phyloP scores from a whole-genome alignment of 768 basidiomycete genomes.

The Xerocomellus dryophilus region DNA sequence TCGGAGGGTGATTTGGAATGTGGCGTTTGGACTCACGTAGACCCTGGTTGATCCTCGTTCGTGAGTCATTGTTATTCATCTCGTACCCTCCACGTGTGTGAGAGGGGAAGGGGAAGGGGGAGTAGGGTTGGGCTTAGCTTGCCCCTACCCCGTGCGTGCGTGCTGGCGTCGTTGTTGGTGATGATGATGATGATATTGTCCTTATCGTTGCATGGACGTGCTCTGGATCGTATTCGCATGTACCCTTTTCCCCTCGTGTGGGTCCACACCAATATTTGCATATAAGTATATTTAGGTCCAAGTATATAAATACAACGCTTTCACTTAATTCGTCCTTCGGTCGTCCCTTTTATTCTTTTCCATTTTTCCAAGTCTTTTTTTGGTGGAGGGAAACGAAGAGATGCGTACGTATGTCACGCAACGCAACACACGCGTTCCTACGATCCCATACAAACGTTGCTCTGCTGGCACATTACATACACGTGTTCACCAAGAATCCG shows the following conservation, averaged over 20 bases:
- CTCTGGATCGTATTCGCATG: slow-evolving; percentile 8
- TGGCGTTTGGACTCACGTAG: slow-evolving; percentile 11
- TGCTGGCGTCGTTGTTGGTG: slow-evolving; percentile 1
- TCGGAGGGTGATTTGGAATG: slow-evolving; percentile 11
- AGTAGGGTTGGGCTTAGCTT: not conserved
- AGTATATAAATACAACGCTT: slow-evolving; percentile 13
- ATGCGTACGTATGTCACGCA: not conserved
- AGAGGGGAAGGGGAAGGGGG: not conserved
- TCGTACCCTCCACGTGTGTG: slow-evolving; percentile 8
- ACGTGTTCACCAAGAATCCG: slow-evolving; percentile 6
- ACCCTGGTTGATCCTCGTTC: slow-evolving; percentile 12
- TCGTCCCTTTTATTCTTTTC: not conserved
- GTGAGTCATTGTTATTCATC: slow-evolving; percentile 17
- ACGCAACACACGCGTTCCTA: not conserved
- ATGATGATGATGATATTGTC: not conserved
- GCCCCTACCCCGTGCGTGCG: slow-evolving; percentile 1
- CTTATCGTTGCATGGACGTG: slow-evolving; percentile 2
- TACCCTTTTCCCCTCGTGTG: not conserved
- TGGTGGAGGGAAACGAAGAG: not conserved
- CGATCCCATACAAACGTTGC: not conserved
- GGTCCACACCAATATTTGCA: not conserved
- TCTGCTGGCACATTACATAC: not conserved
- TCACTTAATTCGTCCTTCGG: not conserved
- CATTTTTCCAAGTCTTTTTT: not conserved
- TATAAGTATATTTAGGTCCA: slow-evolving; percentile 9